Evolutionary conservation across 2,329 filamentous ascomycete genomes (phyloP), one percentile per base, ranked within the genome.

Genomic region (Calonectria honghensis): DNA sequence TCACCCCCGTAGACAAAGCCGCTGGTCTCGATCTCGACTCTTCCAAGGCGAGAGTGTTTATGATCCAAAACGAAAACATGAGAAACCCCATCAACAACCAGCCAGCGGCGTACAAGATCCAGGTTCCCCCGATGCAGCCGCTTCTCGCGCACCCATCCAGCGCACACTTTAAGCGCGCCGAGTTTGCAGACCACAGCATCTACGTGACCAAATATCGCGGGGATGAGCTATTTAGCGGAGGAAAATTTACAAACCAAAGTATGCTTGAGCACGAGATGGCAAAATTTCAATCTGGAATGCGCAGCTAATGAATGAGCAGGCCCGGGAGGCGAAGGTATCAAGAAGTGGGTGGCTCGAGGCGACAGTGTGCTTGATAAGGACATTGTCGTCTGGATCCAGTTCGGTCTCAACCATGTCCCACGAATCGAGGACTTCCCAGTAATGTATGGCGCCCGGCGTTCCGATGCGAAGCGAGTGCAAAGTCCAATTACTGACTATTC

Each of bases 191-290:
- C 27, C 73, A 74, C 48, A 57, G 16, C 31, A 57, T 74, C 13
- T 74, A 74, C 27, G 73, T 74, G 13, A 74, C 73, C 32, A 74
- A 65, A 71, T 88, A 93, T 82, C 85, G 85, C 48, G 91, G 92
- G 78, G 88, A 89, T 70, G 90, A 93, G 82, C 84, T 92, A 3
- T 92, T 88, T 82, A 89, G 91, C 0, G 91, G 90, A 3, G 91
- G 91, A 5, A 86, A 88, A 69, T 92, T 73, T 61, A 86, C 83
- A 84, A 88, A 81, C 75, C 73, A 89, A 89, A 50, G 82, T 68
- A 52, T 64, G 63, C 52, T 48, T 35, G 32, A 11, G 14, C 20
- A 2, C 29, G 31, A 41, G 24, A n/a, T 18, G 16, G 13, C 6
- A 20, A 27, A 20, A 4, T 29, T 18, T 24, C 6, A 32, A 11